Conservation (phyloP, 768 basidiomycete species). For the Lentinula guzmanii region DNA sequence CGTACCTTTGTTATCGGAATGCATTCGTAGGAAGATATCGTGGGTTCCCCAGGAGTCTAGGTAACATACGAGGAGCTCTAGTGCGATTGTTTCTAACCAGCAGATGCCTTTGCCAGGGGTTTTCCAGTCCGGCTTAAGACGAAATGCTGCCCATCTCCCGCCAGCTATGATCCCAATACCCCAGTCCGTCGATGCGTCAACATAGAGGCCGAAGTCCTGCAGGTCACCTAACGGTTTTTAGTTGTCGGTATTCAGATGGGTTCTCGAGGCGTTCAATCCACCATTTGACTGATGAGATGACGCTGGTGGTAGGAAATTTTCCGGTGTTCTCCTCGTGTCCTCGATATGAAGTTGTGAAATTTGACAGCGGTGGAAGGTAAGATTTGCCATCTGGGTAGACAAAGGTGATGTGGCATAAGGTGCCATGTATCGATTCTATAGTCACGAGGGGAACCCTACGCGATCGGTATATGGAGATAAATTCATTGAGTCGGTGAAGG, state of each 20-base stretch:
- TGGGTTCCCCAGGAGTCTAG: conserved; percentile 7
- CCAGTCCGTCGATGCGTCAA: conserved; percentile 32
- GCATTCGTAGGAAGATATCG: conserved; percentile 19
- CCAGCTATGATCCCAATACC: conserved; percentile 30
- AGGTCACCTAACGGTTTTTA: conserved; percentile 6
- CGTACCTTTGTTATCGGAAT: conserved; percentile 28
- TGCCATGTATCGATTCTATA: too few species aligned
- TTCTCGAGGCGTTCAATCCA: conserved; percentile 16
- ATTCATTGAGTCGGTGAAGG: too few species aligned
- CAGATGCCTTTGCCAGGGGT: conserved; percentile 13
- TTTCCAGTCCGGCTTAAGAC: conserved; percentile 12
- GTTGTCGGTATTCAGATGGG: conserved; percentile 8
- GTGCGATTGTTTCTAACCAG: conserved; percentile 17
- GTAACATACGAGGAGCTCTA: conserved; percentile 12
- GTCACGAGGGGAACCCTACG: too few species aligned
- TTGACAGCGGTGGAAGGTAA: too few species aligned
- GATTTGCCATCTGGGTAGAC: too few species aligned
- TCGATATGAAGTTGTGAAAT: too few species aligned
- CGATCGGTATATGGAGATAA: too few species aligned
- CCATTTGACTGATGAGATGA: conserved; percentile 24
- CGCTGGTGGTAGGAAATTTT: too few species aligned
- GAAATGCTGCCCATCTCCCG: conserved; percentile 23
- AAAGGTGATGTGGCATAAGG: too few species aligned
- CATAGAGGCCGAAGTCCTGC: conserved; percentile 17
- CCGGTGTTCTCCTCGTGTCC: too few species aligned